Evolutionary conservation across 2,329 filamentous ascomycete genomes (phyloP).

Genomic region (Aspergillus spinulosporus): DNA sequence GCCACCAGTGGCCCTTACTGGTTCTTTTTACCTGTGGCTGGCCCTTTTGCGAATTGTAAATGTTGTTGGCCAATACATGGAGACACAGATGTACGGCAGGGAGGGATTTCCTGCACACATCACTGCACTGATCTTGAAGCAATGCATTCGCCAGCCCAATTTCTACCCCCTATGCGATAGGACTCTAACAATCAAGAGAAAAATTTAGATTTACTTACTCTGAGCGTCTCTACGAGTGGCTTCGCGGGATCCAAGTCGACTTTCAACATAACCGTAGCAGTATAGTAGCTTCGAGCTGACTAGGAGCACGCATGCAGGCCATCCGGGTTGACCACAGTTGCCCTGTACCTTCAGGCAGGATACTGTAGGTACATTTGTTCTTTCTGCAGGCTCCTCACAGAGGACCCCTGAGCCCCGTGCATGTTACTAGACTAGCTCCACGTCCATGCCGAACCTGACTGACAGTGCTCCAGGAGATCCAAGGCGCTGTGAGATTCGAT

Average conservation of each 20-base stretch:
- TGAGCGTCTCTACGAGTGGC: not conserved
- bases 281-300: slow-evolving; percentile 6
- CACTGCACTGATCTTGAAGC: slow-evolving; percentile 1
- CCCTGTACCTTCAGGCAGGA: slow-evolving; percentile 1
- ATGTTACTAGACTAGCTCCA: slow-evolving; percentile 21
- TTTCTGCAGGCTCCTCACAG: slow-evolving; percentile 3
- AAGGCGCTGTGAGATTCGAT: not conserved
- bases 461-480: slow-evolving; percentile 1
- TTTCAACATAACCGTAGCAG: slow-evolving; percentile 16
- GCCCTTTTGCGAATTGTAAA: slow-evolving; percentile 22
- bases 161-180: not conserved
- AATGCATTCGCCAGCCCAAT: not conserved
- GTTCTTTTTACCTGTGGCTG: slow-evolving; percentile 21
- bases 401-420: slow-evolving; percentile 25
- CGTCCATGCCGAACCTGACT: slow-evolving; percentile 14
- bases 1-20: slow-evolving; percentile 15
- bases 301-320: slow-evolving; percentile 13
- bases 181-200: not conserved
- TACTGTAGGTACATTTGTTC: slow-evolving; percentile 9
- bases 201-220: not conserved
- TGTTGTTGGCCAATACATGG: slow-evolving; percentile 16
- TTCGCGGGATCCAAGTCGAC: slow-evolving; percentile 9
- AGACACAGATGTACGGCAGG: slow-evolving; percentile 8
- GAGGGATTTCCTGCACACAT: slow-evolving; percentile 9
- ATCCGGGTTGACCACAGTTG: not conserved